Conservation (phyloP, 78 protist species). For the Polysphondylium violaceum region DNA sequence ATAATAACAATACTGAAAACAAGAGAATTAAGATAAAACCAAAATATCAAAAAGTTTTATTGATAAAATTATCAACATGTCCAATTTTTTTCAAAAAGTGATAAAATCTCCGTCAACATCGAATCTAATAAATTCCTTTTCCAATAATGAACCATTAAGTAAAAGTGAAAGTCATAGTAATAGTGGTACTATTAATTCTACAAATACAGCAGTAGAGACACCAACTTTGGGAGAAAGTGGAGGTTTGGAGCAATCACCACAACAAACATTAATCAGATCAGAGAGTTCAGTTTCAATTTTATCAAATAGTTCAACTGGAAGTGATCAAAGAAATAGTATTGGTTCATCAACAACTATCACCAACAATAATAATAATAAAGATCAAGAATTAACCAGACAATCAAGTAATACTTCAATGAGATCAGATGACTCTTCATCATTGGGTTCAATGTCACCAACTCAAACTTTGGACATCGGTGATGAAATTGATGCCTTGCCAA, state of each 20-base stretch:
- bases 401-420: constrained; percentile 40
- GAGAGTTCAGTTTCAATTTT: constrained; percentile 26
- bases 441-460: constrained; percentile 24
- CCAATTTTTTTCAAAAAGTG: constrained; percentile 50
- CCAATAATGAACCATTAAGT: neutral
- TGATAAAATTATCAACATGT: too few species aligned
- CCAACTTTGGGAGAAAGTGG: neutral
- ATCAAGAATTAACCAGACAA: constrained; percentile 24
- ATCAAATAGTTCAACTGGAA: constrained; percentile 1
- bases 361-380: neutral
- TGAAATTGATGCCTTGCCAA: neutral
- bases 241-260: neutral
- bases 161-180: neutral
- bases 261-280: constrained; percentile 2
- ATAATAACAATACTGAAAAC: neutral
- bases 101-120: constrained; percentile 60
- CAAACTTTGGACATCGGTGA: neutral
- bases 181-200: neutral
- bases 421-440: constrained; percentile 5
- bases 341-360: too few species aligned
- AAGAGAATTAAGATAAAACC: neutral
- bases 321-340: too few species aligned
- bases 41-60: too few species aligned
- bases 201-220: neutral
- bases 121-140: constrained; percentile 12